These are phyloP conservation scores for Calonectria honghensis DNA, from an alignment of 2,329 filamentous ascomycete species.

Conservation along the genomic window DNA sequence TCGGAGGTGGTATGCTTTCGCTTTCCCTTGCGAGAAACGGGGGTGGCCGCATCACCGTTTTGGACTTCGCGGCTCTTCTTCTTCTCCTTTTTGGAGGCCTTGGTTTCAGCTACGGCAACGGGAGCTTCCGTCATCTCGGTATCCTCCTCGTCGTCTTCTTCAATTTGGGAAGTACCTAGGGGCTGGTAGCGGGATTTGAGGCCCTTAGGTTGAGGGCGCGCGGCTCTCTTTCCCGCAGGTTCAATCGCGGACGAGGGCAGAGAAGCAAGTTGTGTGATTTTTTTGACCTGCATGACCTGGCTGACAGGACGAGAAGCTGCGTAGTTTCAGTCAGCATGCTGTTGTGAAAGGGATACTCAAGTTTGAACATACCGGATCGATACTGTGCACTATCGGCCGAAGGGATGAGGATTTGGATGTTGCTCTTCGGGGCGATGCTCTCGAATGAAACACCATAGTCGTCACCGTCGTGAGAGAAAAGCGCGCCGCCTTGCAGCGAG, in stretches of 20 bases:
- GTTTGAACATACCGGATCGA: conserved; percentile 66
- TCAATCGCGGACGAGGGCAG: conserved; percentile 56
- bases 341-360: not conserved
- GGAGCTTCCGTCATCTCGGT: conserved; percentile 67
- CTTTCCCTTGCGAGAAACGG: conserved; percentile 60
- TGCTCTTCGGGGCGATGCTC: conserved; percentile 67
- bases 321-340: conserved; percentile 36
- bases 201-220: conserved; percentile 80
- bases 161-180: conserved; percentile 72
- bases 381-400: conserved; percentile 73
- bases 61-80: conserved; percentile 55
- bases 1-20: conserved; percentile 61
- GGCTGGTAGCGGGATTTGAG: conserved; percentile 81
- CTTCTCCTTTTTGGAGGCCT: conserved; percentile 56
- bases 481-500: conserved; percentile 69
- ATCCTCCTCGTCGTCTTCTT: conserved; percentile 62
- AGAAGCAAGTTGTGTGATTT: conserved; percentile 71
- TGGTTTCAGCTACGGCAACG: conserved; percentile 48
- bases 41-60: conserved; percentile 47
- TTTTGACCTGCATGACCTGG: conserved; percentile 79
- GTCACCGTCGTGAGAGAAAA: conserved; percentile 78
- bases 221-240: conserved; percentile 69
- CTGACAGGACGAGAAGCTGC: conserved; percentile 67
- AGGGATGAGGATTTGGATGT: conserved; percentile 78
- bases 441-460: conserved; percentile 78